phyloP scores from a whole-genome alignment of 106 monocot species.

The Dendrobium chrysotoxum region DNA sequence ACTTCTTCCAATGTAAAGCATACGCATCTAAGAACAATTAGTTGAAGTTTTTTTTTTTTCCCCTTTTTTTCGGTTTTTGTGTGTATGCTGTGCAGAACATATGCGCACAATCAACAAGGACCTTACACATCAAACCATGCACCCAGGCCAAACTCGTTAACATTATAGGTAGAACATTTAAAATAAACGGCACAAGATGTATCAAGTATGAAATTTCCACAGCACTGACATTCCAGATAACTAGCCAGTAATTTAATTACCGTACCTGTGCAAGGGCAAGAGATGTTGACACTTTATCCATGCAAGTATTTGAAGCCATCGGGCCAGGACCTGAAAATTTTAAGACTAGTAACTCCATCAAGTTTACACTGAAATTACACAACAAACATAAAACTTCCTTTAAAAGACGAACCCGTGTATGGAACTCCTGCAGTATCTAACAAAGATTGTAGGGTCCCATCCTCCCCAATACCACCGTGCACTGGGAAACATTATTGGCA shows the following conservation, averaged over 20 bases:
- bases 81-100: neutral
- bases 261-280: slow-evolving; percentile 66
- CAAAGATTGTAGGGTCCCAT: slow-evolving; percentile 84
- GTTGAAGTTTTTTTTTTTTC: too few species aligned
- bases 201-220: neutral
- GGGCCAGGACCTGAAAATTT: slow-evolving; percentile 64
- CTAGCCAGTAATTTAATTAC: neutral
- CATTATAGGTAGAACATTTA: neutral
- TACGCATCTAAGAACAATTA: neutral
- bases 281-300: slow-evolving; percentile 86
- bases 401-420: slow-evolving; percentile 68
- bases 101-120: neutral
- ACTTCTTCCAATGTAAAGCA: neutral
- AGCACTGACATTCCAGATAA: neutral
- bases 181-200: too few species aligned
- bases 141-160: neutral
- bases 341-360: slow-evolving; percentile 3
- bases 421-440: slow-evolving; percentile 71
- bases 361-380: neutral
- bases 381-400: slow-evolving; percentile 1
- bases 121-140: neutral
- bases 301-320: slow-evolving; percentile 72
- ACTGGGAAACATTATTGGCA: slow-evolving; percentile 32
- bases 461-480: slow-evolving; percentile 97
- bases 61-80: too few species aligned